Evolutionary conservation across 192 early-diverging fungal species (phyloP).

Genomic region (Coemansia umbellata): DNA sequence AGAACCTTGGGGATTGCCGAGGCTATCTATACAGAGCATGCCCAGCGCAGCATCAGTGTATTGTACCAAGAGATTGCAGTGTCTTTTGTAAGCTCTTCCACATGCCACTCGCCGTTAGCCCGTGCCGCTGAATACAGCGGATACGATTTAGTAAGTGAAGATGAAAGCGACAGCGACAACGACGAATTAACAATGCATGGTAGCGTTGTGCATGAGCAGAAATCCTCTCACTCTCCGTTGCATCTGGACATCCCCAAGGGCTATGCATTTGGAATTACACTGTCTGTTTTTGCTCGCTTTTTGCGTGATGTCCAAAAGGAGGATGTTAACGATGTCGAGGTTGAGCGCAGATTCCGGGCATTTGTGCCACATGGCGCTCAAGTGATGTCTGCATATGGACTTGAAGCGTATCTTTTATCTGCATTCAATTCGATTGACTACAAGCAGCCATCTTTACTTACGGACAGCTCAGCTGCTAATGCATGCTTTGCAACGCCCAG

Average conservation of each 20-base stretch:
- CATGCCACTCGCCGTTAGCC: background rate
- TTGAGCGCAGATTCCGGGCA: conserved; percentile 23
- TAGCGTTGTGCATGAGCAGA: background rate
- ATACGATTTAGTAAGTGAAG: background rate
- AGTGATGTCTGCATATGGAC: conserved; percentile 35
- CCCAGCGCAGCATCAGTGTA: conserved; percentile 27
- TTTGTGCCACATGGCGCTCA: conserved; percentile 22
- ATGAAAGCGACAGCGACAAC: conserved; percentile 7
- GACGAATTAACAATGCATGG: conserved; percentile 10
- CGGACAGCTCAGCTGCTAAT: too few relatives aligned
- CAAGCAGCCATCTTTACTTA: background rate
- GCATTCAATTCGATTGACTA: conserved; percentile 28
- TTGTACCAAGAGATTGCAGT: conserved; percentile 32
- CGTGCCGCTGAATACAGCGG: background rate
- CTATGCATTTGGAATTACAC: conserved; percentile 26
- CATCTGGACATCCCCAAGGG: conserved; percentile 26
- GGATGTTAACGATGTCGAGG: conserved; percentile 10
- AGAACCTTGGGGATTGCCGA: conserved; percentile 9
- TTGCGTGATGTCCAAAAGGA: conserved; percentile 45
- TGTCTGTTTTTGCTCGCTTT: conserved; percentile 35
- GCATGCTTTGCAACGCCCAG: background rate
- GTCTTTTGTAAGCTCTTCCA: conserved; percentile 6
- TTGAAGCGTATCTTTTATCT: conserved; percentile 43
- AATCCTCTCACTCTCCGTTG: background rate
- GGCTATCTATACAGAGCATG: conserved; percentile 11